A percentile compares a stretch with the other conserved stretches of the same genome.
These are phyloP conservation scores for Corchorus olitorius DNA, from an alignment of 345 rosid species.

Conservation along the genomic window DNA sequence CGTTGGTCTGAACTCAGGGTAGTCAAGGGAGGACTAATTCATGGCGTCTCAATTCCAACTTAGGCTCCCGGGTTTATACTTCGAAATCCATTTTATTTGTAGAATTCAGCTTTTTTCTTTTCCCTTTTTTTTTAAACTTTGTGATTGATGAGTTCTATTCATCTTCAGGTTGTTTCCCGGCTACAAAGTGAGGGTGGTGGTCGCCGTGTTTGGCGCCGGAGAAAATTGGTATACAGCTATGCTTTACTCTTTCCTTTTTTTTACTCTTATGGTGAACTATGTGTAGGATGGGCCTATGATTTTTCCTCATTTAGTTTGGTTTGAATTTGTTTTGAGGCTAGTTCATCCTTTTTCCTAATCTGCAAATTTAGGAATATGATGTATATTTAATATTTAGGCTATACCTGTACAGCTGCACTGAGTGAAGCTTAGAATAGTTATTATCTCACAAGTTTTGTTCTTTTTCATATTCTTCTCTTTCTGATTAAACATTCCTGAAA, in stretches of 20 bases:
- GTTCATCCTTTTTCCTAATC: neutral
- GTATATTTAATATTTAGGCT: too few relatives aligned
- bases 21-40: constrained; percentile 26
- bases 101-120: neutral
- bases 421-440: neutral
- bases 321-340: too few relatives aligned
- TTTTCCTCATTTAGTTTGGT: too few relatives aligned
- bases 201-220: constrained; percentile 74
- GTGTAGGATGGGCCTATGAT: neutral
- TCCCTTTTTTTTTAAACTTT: neutral
- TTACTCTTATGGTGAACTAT: neutral
- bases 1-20: constrained; percentile 21
- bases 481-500: neutral
- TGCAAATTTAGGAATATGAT: neutral
- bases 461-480: neutral
- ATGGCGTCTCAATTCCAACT: constrained; percentile 18
- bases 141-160: neutral
- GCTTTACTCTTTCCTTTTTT: neutral
- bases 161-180: constrained; percentile 46
- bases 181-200: constrained; percentile 41
- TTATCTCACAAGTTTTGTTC: too few relatives aligned
- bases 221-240: constrained; percentile 55
- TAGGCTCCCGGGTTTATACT: constrained; percentile 36
- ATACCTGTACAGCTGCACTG: neutral
- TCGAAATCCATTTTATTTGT: neutral